phyloP scores from a whole-genome alignment of 2,329 filamentous ascomycete genomes.

The Botrytis hyacinthi region DNA sequence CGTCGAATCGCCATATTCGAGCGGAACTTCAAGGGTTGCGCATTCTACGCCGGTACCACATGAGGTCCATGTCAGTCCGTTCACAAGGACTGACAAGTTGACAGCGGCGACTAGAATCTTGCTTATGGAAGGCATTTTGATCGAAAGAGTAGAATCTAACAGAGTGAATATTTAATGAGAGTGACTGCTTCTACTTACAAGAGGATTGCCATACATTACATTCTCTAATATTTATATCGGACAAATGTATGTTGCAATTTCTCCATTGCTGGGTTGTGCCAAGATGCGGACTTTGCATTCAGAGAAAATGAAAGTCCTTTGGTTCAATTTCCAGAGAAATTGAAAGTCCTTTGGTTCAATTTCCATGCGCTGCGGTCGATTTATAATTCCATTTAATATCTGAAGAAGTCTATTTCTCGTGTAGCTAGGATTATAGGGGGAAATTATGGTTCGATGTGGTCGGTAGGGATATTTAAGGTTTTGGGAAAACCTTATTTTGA shows the following conservation, averaged over 20 bases:
- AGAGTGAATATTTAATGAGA: background rate
- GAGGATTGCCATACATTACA: background rate
- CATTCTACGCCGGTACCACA: slow-evolving; percentile 21
- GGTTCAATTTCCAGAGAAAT: background rate
- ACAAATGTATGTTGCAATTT: background rate
- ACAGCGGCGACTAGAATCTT: background rate
- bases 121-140: background rate
- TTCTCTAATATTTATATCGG: background rate
- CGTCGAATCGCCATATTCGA: slow-evolving; percentile 18
- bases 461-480: background rate
- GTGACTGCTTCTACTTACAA: background rate
- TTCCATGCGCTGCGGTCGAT: background rate
- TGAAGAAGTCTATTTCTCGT: background rate
- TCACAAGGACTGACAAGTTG: slow-evolving; percentile 10
- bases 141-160: background rate
- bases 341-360: background rate
- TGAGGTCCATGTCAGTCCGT: slow-evolving; percentile 19
- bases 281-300: background rate
- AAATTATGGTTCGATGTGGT: background rate
- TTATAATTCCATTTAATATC: background rate
- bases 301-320: background rate
- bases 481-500: background rate
- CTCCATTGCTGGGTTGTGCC: background rate
- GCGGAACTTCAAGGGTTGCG: slow-evolving; percentile 21
- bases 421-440: background rate